Evolutionary conservation across 2,329 filamentous ascomycete genomes (phyloP), one percentile per base, ranked within the genome.

Genomic region (Trichoderma harzianum): DNA sequence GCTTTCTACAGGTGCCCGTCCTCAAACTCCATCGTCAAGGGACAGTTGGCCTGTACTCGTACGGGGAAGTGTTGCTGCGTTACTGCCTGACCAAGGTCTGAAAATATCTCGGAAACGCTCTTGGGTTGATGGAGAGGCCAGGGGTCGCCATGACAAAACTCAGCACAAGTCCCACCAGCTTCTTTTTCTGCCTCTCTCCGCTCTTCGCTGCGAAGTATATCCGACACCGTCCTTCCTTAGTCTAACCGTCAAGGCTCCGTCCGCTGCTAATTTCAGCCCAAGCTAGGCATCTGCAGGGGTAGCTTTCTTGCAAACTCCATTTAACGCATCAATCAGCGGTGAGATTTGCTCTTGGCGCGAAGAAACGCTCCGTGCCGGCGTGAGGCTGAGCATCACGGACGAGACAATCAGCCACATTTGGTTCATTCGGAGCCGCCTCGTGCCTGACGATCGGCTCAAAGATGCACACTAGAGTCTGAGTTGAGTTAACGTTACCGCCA

Each of bases 361-460:
- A 18, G 18, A 64, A 21, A 43, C 24, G 34, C 51, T 53, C 36
- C 53, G 18, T 68, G 34, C 53, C 43, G 34, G 51, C 53, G 18
- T 68, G 65, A 68, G 65, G 65, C 65, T 68, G 65, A 68, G 65
- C n/a, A 57, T 21, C n/a, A n/a, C 36, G 7, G 53, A 60, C 3
- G 65, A 60, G 2, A 58, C 24, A 8, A 60, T 6, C 12, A 43
- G 53, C 65, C 65, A 58, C 34, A 11, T 12, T 43, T 12, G 32
- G 51, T 67, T 67, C 34, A 24, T 28, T 36, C 21, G 51, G 64
- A 34, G 32, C 64, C 30, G 30, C 47, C 24, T 43, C 16, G 65
- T 68, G 34, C 65, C 65, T 68, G 65, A 24, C 65, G 65, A 68
- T 68, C 65, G 53, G 34, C 65, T 36, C 65, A 32, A 39, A 47